Base-by-base conservation (phyloP, 176 grass and related monocot genomes). In the Aechmea fasciata region DNA sequence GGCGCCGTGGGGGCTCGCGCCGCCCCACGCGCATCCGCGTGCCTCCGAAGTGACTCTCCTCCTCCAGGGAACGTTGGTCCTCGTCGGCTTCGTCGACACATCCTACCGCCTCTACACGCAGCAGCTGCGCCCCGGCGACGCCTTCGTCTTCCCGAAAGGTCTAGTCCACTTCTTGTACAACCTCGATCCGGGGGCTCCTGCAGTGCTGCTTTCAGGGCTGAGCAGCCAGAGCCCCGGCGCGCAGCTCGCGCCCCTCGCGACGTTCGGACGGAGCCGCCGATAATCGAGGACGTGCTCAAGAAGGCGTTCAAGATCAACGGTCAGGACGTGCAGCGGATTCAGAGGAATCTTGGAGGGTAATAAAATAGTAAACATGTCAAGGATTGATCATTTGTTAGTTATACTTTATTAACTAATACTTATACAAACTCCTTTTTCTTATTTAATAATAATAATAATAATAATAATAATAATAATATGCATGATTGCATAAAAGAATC, bases 171-270 rank as follows among this genome's bases (percentile, higher is more conserved):
- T 80, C 70, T 23, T 85, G 26, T 67, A 85, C 83, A 89, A 85
- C 76, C 0, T 64, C 23, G 71, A 83, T 72, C 15, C 19, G 49
- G 24, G 63, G 17, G 49, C 52, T n/a, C 73, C 87, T 28, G 79
- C 87, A 47, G 65, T 70, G 14, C 75, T 85, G 79, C 72, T 89
- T 11, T 85, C 87, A 11, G 87, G 82, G 72, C 23, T 89, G 69
- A 68, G 79, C 59, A 89, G 87, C 87, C 87, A 85, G 72, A 89
- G 57, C 69, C 87, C 87, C 76, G 79, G 87, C 25, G 76, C 68
- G 18, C 87, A 89, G 76, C 76, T 85, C 17, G 4, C 82, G 47
- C 83, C 87, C 0, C 57, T 82, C 10, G 75, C 83, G 14, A 65
- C 73, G 79, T 85, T 85, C 64, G n/a, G 65, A 82, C 79, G 47